phyloP scores from a whole-genome alignment of 495 filamentous ascomycete genomes.

The Penicillium turbatum region DNA sequence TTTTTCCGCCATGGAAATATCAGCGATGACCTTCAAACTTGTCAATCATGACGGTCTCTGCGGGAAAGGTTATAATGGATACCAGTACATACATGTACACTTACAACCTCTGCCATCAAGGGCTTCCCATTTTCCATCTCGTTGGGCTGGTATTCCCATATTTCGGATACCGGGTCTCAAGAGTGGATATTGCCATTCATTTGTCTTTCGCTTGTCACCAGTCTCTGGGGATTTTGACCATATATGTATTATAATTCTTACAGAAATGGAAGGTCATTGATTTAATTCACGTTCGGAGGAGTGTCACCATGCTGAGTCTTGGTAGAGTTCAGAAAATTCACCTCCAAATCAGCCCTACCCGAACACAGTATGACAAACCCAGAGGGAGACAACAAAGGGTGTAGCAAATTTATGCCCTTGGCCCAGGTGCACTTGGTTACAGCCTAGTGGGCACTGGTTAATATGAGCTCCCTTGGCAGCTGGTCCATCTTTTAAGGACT shows the following conservation, averaged over 20 bases:
- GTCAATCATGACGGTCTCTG: not conserved
- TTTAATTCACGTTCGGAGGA: not conserved
- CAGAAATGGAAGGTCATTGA: slow-evolving; percentile 13
- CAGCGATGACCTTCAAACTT: not conserved
- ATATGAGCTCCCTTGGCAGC: no score
- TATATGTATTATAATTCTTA: slow-evolving; percentile 12
- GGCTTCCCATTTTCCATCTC: slow-evolving; percentile 8
- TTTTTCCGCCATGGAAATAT: not conserved
- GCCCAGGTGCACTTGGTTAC: no score
- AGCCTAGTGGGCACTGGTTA: no score
- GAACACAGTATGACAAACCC: no score
- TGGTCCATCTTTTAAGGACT: no score
- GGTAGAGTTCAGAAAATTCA: no score
- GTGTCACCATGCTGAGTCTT: not conserved
- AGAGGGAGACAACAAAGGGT: no score
- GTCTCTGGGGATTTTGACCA: slow-evolving; percentile 6
- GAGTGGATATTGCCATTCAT: slow-evolving; percentile 12
- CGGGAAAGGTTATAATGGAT: not conserved
- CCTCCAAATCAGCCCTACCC: no score
- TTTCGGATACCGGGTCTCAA: not conserved
- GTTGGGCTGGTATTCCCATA: not conserved
- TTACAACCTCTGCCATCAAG: slow-evolving; percentile 5
- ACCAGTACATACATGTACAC: slow-evolving; percentile 17
- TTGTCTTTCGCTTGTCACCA: slow-evolving; percentile 17
- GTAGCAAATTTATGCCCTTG: no score